Conservation (phyloP, 108 stramenopile genomes). For the Asterionellopsis glacialis region DNA sequence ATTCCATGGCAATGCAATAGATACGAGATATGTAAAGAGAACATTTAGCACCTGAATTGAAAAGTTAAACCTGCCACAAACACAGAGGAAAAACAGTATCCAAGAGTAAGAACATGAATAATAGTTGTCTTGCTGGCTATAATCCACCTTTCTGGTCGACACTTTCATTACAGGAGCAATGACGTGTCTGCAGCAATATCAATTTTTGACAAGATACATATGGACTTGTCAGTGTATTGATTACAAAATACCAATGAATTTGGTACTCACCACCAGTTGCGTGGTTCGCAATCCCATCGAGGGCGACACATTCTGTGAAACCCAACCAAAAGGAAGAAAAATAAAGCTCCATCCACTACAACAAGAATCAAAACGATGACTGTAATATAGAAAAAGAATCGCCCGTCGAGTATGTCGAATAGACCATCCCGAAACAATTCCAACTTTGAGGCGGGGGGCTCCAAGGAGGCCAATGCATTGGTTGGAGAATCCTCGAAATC, state of each 20-base stretch:
- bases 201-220: too few species aligned
- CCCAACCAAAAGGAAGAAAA: slow-evolving; percentile 28
- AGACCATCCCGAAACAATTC: slow-evolving; percentile 12
- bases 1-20: slow-evolving; percentile 23
- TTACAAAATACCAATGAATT: too few species aligned
- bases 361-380: slow-evolving; percentile 14
- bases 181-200: too few species aligned
- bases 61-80: slow-evolving; percentile 19
- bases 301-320: slow-evolving; percentile 20
- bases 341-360: slow-evolving; percentile 24
- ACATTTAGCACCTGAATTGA: slow-evolving; percentile 21
- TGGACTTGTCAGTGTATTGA: background rate
- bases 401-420: slow-evolving; percentile 6
- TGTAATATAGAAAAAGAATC: slow-evolving; percentile 4
- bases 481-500: too few species aligned
- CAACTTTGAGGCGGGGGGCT: slow-evolving; percentile 7
- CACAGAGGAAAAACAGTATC: too few species aligned
- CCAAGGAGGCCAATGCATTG: too few species aligned
- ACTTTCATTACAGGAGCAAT: slow-evolving; percentile 14
- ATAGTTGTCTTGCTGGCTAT: too few species aligned
- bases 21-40: slow-evolving; percentile 22
- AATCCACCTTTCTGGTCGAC: too few species aligned
- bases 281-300: slow-evolving; percentile 10
- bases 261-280: slow-evolving; percentile 1
- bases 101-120: too few species aligned